Conservation (phyloP, 352 stramenopile genomes). For the Phytophthora pisi region DNA sequence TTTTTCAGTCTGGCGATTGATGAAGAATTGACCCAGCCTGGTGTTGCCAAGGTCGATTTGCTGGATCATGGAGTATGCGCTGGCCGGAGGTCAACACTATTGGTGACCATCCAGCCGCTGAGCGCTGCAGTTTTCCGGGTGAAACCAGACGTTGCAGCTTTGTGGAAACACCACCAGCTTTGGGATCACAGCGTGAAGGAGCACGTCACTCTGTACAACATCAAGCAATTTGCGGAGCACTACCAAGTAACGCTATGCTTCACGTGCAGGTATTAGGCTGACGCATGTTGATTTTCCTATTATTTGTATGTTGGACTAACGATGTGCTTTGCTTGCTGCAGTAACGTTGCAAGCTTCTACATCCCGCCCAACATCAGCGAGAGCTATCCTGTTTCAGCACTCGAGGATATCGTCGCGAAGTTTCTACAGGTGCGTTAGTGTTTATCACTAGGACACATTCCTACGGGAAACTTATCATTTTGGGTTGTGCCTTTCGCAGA, state of each 20-base stretch:
- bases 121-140: conserved; percentile 70
- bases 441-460: neutral
- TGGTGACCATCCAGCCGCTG: conserved; percentile 72
- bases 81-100: conserved; percentile 60
- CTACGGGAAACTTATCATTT: conserved; percentile 6
- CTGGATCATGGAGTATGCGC: conserved; percentile 78
- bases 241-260: conserved; percentile 89
- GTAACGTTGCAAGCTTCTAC: conserved; percentile 84
- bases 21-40: conserved; percentile 39
- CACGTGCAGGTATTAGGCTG: conserved; percentile 69
- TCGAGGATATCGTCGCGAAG: conserved; percentile 89
- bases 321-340: conserved; percentile 29
- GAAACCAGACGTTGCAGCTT: conserved; percentile 62
- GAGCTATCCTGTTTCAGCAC: conserved; percentile 81
- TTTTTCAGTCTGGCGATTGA: conserved; percentile 83
- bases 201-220: conserved; percentile 90
- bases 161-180: conserved; percentile 82
- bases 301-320: conserved; percentile 8
- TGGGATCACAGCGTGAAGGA: conserved; percentile 91
- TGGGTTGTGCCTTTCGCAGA: conserved; percentile 37
- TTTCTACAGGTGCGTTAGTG: conserved; percentile 71
- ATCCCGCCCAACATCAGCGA: conserved; percentile 84
- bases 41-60: conserved; percentile 59
- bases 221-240: conserved; percentile 90
- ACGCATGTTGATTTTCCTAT: neutral